Conservation (phyloP, 805 yeast species). For the Suhomyces faveliae region DNA sequence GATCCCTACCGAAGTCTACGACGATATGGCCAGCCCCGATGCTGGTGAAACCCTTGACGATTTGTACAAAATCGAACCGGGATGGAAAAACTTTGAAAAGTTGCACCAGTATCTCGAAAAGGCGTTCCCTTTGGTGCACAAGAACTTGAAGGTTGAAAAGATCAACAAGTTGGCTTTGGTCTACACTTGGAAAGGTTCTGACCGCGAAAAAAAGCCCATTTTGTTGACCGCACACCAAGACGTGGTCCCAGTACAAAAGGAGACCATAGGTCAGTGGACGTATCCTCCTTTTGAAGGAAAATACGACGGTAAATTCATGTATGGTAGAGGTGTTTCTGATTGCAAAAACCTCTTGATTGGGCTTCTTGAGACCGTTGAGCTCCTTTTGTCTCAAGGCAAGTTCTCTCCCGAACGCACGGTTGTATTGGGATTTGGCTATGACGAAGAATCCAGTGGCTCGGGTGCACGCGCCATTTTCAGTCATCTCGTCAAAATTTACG, state of each 20-base stretch:
- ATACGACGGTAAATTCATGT: constrained; percentile 30
- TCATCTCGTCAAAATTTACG: constrained; percentile 36
- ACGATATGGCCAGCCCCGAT: constrained; percentile 30
- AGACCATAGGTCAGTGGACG: constrained; percentile 38
- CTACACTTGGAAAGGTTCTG: constrained; percentile 37
- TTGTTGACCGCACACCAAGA: constrained; percentile 41
- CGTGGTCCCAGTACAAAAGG: constrained; percentile 42
- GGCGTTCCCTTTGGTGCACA: constrained; percentile 34
- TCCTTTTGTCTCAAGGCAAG: constrained; percentile 25
- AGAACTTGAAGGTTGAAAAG: constrained; percentile 30
- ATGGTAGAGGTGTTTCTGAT: constrained; percentile 38
- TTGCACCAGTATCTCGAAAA: constrained; percentile 31
- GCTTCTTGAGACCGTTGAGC: constrained; percentile 37
- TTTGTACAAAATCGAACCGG: constrained; percentile 20
- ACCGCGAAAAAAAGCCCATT: constrained; percentile 31
- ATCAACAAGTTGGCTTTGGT: constrained; percentile 39
- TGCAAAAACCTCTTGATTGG: constrained; percentile 46
- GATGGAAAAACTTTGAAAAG: constrained; percentile 17
- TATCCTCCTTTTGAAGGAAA: constrained; percentile 38
- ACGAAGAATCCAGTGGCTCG: constrained; percentile 46
- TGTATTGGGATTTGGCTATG: constrained; percentile 49
- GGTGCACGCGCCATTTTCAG: constrained; percentile 39
- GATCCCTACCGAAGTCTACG: constrained; percentile 33
- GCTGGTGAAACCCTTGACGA: constrained; percentile 23
- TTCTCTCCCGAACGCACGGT: constrained; percentile 46